These are phyloP conservation scores for Aspergillus persii DNA, from an alignment of 2,329 filamentous ascomycete species.

Conservation along the genomic window DNA sequence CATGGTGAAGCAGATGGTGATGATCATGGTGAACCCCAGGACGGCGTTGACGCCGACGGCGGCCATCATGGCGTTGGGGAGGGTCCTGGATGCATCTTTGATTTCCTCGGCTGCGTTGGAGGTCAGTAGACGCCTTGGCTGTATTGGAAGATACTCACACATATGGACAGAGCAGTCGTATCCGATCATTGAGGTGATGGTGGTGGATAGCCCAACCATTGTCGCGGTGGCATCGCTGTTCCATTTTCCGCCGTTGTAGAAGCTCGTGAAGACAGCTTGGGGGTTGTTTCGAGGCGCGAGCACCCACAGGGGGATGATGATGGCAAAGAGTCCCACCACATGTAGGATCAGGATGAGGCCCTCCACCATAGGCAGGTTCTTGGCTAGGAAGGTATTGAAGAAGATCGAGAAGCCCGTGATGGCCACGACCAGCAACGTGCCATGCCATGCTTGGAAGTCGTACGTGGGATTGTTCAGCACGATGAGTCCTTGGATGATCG, in stretches of 20 bases:
- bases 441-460: slow-evolving; percentile 43
- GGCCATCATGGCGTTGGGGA: slow-evolving; percentile 53
- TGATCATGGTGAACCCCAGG: slow-evolving; percentile 57
- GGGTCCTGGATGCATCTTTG: slow-evolving; percentile 48
- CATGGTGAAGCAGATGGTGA: slow-evolving; percentile 56
- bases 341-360: slow-evolving; percentile 43
- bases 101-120: slow-evolving; percentile 38
- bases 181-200: slow-evolving; percentile 42
- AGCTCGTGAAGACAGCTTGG: slow-evolving; percentile 40
- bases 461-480: slow-evolving; percentile 45
- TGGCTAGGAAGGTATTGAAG: slow-evolving; percentile 43
- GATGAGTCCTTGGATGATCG: slow-evolving; percentile 47
- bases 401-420: slow-evolving; percentile 40
- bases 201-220: slow-evolving; percentile 41
- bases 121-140: slow-evolving; percentile 4
- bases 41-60: slow-evolving; percentile 52
- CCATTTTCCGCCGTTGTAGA: slow-evolving; percentile 46
- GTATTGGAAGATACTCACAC: slow-evolving; percentile 31
- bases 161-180: slow-evolving; percentile 46
- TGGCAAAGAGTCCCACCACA: slow-evolving; percentile 42
- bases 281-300: slow-evolving; percentile 39
- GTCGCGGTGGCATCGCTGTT: slow-evolving; percentile 35
- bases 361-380: slow-evolving; percentile 40
- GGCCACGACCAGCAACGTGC: slow-evolving; percentile 43
- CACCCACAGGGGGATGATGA: slow-evolving; percentile 45